Evolutionary conservation across 306 rosid species (phyloP).

Genomic region (Gillenia trifoliata): DNA sequence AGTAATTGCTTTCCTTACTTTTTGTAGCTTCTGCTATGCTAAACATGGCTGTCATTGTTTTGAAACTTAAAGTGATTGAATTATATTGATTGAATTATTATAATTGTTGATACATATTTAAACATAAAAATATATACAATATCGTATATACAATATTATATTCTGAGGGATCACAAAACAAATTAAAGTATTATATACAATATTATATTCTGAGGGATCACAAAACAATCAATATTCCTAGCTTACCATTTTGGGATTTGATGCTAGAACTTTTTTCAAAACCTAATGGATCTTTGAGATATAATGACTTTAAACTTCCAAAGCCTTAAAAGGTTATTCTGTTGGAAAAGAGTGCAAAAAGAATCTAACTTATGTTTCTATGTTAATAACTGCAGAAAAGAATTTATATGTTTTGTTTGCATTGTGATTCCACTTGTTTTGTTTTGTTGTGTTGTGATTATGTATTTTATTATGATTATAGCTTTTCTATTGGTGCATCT

Average conservation of each 20-base stretch:
- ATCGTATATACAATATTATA: neutral
- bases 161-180: neutral
- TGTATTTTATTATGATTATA: neutral
- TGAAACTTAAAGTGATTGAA: neutral
- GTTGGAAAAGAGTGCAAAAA: neutral
- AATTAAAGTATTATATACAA: too few species aligned
- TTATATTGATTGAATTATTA: neutral
- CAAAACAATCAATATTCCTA: neutral
- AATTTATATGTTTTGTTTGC: neutral
- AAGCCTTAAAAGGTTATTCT: neutral
- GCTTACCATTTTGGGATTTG: neutral
- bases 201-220: neutral
- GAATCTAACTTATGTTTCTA: neutral
- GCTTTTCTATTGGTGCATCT: neutral
- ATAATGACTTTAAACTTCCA: neutral
- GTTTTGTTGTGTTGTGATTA: neutral
- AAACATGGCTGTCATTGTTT: constrained; percentile 6
- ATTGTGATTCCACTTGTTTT: neutral
- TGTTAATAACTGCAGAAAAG: neutral
- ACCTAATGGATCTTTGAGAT: neutral
- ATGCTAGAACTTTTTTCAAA: neutral
- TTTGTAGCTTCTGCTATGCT: constrained; percentile 21
- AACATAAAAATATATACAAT: neutral
- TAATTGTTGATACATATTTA: neutral
- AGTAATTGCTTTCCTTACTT: constrained; percentile 38